phyloP scores from a whole-genome alignment of 331 rosid species.

The Telfairia occidentalis region DNA sequence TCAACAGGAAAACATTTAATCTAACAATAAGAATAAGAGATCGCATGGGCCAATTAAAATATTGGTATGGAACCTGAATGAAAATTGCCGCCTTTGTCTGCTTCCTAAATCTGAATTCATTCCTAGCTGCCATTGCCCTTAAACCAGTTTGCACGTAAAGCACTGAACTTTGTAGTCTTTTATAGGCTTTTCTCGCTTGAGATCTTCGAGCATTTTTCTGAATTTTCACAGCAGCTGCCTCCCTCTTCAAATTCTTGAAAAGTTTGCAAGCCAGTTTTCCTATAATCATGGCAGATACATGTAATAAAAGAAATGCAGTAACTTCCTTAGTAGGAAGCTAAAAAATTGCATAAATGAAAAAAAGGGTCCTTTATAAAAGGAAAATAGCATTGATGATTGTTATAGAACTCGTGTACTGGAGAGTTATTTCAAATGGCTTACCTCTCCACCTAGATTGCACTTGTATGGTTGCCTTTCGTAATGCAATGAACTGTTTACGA shows the following conservation, averaged over 20 bases:
- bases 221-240: constrained; percentile 67
- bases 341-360: not conserved
- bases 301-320: constrained; percentile 14
- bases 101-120: constrained; percentile 56
- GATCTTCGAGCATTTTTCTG: constrained; percentile 60
- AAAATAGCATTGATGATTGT: not conserved
- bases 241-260: constrained; percentile 51
- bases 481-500: constrained; percentile 58
- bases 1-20: not conserved
- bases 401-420: not conserved
- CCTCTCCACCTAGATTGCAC: constrained; percentile 87
- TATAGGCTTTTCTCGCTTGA: constrained; percentile 51
- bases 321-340: constrained; percentile 17
- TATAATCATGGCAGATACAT: constrained; percentile 25
- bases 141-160: constrained; percentile 73
- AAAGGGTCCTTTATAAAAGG: not conserved
- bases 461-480: constrained; percentile 48
- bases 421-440: constrained; percentile 23
- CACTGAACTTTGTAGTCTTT: constrained; percentile 44
- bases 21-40: not conserved
- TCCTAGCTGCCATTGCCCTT: constrained; percentile 72
- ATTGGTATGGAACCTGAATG: constrained; percentile 48
- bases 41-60: not conserved
- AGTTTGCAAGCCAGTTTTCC: constrained; percentile 80
- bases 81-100: constrained; percentile 59